Conservation (phyloP, 306 rosid species). For the Sicyos baderoa region DNA sequence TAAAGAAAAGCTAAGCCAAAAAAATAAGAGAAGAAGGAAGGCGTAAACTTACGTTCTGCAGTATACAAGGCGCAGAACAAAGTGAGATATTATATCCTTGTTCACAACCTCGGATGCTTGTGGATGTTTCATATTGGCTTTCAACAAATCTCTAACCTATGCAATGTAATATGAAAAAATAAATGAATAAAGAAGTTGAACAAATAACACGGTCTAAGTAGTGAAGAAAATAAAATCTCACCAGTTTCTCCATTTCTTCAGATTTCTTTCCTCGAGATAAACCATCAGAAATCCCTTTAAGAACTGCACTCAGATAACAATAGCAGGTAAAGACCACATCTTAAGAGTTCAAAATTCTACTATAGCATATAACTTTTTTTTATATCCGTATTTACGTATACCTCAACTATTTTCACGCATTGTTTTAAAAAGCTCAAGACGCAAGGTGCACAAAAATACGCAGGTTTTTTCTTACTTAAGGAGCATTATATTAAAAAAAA, state of each 20-base stretch:
- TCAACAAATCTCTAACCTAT: constrained; percentile 54
- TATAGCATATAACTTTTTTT: background rate
- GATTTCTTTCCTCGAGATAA: constrained; percentile 79
- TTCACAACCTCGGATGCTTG: constrained; percentile 48
- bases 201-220: constrained; percentile 1
- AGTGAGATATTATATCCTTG: constrained; percentile 91
- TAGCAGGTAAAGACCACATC: constrained; percentile 10
- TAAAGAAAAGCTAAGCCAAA: constrained; percentile 12
- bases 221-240: constrained; percentile 24
- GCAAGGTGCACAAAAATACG: too few relatives aligned
- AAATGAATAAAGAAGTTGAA: background rate
- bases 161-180: background rate
- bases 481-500: too few relatives aligned
- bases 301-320: constrained; percentile 51
- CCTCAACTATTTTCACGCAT: too few relatives aligned
- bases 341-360: constrained; percentile 11
- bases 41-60: constrained; percentile 62
- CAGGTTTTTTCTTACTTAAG: too few relatives aligned
- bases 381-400: too few relatives aligned
- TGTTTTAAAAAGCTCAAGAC: too few relatives aligned
- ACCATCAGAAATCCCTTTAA: constrained; percentile 82
- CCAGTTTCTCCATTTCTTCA: constrained; percentile 69
- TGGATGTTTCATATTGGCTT: constrained; percentile 57
- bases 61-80: constrained; percentile 80
- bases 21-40: background rate